Conservation (phyloP, 345 rosid genomes). For the Eucalyptus lansdowneana region DNA sequence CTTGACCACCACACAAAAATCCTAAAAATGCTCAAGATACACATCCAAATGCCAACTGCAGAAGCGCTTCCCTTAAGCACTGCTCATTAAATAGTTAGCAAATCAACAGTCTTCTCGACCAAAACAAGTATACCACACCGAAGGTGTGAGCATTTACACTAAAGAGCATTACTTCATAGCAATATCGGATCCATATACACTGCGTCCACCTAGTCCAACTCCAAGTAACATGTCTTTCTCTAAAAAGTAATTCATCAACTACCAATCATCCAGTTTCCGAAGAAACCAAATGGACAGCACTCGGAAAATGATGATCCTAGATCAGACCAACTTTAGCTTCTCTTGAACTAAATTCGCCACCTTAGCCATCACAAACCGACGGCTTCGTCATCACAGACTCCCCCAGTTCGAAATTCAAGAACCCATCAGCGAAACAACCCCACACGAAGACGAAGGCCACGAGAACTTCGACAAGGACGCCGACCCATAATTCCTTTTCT, state of each 20-base stretch:
- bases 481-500: background rate
- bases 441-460: background rate
- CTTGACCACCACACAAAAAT: background rate
- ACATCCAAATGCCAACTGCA: background rate
- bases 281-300: background rate
- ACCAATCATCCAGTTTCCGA: background rate
- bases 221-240: background rate
- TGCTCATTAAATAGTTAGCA: background rate
- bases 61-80: background rate
- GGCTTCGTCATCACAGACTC: background rate
- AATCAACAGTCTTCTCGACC: background rate
- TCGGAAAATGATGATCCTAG: background rate
- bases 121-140: background rate
- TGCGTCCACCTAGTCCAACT: background rate
- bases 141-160: background rate
- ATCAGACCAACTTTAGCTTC: background rate
- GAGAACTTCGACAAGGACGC: background rate
- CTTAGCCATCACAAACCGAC: background rate
- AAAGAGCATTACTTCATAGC: background rate
- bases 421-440: background rate
- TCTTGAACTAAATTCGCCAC: background rate
- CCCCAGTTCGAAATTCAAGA: background rate
- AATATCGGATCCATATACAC: background rate
- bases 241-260: background rate
- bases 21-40: background rate